Percentiles rank a stretch among this genome's conserved stretches.
These are phyloP conservation scores for Peronospora tabacina DNA, from an alignment of 352 stramenopile genomes.

Conservation along the genomic window DNA sequence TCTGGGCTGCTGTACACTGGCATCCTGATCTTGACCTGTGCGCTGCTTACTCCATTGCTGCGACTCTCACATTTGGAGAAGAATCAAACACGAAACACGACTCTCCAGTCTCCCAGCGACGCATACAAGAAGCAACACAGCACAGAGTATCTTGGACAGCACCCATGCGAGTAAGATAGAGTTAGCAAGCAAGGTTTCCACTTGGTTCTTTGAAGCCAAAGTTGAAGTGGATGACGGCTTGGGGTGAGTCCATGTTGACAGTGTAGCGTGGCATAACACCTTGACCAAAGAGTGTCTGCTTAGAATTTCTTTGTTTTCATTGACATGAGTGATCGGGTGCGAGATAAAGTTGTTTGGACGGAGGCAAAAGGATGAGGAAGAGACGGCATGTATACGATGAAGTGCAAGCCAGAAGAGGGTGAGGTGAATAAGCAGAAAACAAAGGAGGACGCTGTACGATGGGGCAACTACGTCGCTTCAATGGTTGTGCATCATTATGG, in stretches of 20 bases:
- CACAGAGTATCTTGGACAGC: slow-evolving; percentile 26
- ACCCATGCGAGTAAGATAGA: slow-evolving; percentile 17
- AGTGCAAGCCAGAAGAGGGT: slow-evolving; percentile 29
- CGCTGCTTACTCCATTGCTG: slow-evolving; percentile 38
- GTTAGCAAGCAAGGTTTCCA: neutral
- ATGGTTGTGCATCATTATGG: neutral
- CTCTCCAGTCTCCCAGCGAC: slow-evolving; percentile 1
- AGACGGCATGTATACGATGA: too few species aligned
- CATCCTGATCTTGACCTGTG: slow-evolving; percentile 46
- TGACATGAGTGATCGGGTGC: too few species aligned
- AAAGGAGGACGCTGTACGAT: too few species aligned
- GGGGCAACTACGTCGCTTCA: too few species aligned
- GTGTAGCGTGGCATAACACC: neutral
- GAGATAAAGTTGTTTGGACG: too few species aligned
- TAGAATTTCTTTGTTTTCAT: too few species aligned
- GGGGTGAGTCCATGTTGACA: neutral
- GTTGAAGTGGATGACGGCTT: neutral
- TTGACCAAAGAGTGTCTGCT: neutral
- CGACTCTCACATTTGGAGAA: slow-evolving; percentile 36
- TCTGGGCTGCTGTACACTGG: slow-evolving; percentile 46
- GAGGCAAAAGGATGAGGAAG: too few species aligned
- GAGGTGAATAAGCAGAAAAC: too few species aligned
- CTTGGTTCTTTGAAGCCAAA: neutral
- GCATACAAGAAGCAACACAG: slow-evolving; percentile 20
- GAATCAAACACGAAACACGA: slow-evolving; percentile 5